A percentile compares a stretch with the other conserved stretches of the same genome.
Evolutionary conservation across 2,329 filamentous ascomycete species (phyloP).

Genomic region (Colletotrichum cuscutae): DNA sequence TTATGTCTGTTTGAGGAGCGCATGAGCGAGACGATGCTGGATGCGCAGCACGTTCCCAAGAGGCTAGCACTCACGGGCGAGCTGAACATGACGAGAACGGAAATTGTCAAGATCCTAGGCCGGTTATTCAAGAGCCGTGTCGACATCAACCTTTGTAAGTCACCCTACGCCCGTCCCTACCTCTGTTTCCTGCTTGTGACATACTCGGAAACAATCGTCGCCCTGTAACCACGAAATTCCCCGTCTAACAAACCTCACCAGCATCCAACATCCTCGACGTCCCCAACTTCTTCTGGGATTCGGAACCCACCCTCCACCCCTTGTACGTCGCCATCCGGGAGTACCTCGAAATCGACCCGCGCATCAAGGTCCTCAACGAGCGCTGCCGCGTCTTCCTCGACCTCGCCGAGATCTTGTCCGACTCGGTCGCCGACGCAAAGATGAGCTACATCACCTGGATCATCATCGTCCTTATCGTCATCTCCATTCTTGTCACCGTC

Average conservation of each 20-base stretch:
- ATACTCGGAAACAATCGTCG: constrained; percentile 44
- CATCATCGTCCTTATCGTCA: constrained; percentile 90
- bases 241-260: constrained; percentile 46
- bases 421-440: constrained; percentile 91
- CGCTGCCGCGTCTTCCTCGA: constrained; percentile 96
- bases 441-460: constrained; percentile 99
- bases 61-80: constrained; percentile 88
- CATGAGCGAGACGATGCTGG: constrained; percentile 93
- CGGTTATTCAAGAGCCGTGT: constrained; percentile 92
- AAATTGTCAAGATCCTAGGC: constrained; percentile 93
- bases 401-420: constrained; percentile 91
- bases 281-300: constrained; percentile 98
- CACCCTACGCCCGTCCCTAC: neutral
- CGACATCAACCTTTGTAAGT: constrained; percentile 95
- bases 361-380: constrained; percentile 97
- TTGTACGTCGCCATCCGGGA: constrained; percentile 95
- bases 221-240: neutral
- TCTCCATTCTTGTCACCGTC: constrained; percentile 91
- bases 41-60: constrained; percentile 92
- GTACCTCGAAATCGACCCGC: constrained; percentile 96
- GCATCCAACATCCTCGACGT: constrained; percentile 96
- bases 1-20: constrained; percentile 95
- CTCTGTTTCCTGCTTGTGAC: neutral
- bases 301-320: constrained; percentile 92
- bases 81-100: constrained; percentile 88